A percentile compares a stretch with the other conserved stretches of the same genome.
Evolutionary conservation across 192 early-diverging fungal species (phyloP).

Genomic region (Backusella luteola): DNA sequence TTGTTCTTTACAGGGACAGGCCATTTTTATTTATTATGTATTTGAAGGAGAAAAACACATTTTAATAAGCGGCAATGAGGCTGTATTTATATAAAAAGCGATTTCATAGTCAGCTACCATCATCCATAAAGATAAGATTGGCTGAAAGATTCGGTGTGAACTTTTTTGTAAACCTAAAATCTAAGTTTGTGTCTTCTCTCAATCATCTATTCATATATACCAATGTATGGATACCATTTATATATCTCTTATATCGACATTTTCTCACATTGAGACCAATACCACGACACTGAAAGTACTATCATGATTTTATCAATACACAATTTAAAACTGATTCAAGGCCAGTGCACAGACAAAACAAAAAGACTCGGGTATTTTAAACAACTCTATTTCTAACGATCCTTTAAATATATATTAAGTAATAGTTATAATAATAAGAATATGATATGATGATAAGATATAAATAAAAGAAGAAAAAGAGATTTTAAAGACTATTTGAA

Average conservation of each 20-base stretch:
- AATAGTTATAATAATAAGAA: background rate
- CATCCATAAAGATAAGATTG: background rate
- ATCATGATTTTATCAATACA: too few species aligned
- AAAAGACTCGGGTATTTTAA: too few species aligned
- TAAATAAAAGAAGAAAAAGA: background rate
- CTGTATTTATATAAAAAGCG: background rate
- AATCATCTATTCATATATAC: background rate
- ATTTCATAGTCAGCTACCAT: background rate
- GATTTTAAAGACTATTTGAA: background rate
- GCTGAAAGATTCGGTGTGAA: background rate
- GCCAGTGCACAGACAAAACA: background rate
- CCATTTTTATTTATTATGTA: background rate
- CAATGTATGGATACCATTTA: too few species aligned
- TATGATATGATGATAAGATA: background rate
- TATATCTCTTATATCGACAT: too few species aligned
- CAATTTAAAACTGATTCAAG: background rate
- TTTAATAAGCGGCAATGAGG: background rate
- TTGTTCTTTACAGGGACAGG: constrained; percentile 8
- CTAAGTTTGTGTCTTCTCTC: background rate
- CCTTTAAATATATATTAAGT: background rate
- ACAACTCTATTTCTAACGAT: background rate
- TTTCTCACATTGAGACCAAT: too few species aligned
- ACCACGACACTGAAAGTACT: too few species aligned
- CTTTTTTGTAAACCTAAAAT: background rate
- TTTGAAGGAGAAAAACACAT: background rate